Percentiles rank a stretch among this genome's conserved stretches.
Evolutionary conservation across 164 flowering plant genomes (phyloP).

Genomic region (Magnolia officinalis): DNA sequence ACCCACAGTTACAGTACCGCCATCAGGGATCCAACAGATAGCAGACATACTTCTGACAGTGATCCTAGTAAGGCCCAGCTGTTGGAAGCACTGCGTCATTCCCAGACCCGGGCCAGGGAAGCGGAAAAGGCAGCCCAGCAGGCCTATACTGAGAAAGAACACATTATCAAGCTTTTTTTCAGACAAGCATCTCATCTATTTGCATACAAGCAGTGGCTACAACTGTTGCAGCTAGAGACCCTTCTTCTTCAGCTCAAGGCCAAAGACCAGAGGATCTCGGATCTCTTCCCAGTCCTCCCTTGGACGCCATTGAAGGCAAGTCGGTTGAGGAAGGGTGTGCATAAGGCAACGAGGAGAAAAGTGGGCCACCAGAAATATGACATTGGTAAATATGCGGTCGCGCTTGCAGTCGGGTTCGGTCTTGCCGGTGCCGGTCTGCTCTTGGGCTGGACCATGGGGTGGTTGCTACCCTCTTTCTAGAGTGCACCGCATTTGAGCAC

Average conservation of each 20-base stretch:
- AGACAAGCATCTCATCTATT: constrained; percentile 85
- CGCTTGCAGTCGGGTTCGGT: constrained; percentile 56
- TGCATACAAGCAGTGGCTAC: constrained; percentile 86
- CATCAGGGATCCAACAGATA: constrained; percentile 16
- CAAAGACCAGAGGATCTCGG: constrained; percentile 27
- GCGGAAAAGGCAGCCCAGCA: constrained; percentile 81
- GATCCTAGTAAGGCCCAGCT: constrained; percentile 63
- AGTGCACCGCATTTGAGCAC: not conserved
- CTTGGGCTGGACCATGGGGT: constrained; percentile 77
- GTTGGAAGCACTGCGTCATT: constrained; percentile 82
- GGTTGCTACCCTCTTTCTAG: constrained; percentile 50
- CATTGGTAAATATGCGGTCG: constrained; percentile 33
- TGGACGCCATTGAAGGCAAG: constrained; percentile 33
- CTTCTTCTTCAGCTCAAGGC: constrained; percentile 39
- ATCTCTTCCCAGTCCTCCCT: constrained; percentile 35
- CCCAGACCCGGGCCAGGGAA: constrained; percentile 94
- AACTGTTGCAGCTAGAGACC: constrained; percentile 53
- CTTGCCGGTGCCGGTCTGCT: constrained; percentile 75
- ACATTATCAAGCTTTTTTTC: constrained; percentile 71
- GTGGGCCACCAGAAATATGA: constrained; percentile 11
- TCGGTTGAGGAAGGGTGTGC: constrained; percentile 27
- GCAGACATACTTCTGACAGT: constrained; percentile 4
- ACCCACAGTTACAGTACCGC: constrained; percentile 6
- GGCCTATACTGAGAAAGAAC: constrained; percentile 74
- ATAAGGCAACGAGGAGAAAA: constrained; percentile 27